A percentile compares a stretch with the other conserved stretches of the same genome.
Evolutionary conservation across 2,329 filamentous ascomycete genomes (phyloP).

Genomic region (Zymoseptoria crescenta): DNA sequence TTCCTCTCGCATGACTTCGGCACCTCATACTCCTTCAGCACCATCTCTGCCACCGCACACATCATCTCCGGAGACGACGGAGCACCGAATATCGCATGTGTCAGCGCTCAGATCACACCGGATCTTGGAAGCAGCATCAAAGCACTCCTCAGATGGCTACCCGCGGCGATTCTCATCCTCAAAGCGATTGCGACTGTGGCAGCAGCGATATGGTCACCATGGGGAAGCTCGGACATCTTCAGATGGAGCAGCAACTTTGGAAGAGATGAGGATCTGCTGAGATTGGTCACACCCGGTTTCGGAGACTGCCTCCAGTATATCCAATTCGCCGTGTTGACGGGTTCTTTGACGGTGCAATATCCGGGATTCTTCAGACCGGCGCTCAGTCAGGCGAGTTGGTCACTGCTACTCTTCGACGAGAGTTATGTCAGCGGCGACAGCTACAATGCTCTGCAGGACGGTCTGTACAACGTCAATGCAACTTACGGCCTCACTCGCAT

Average conservation of each 20-base stretch:
- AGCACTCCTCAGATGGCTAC: conserved; percentile 66
- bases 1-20: conserved; percentile 65
- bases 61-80: conserved; percentile 65
- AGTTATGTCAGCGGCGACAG: conserved; percentile 68
- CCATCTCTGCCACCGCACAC: conserved; percentile 64
- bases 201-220: conserved; percentile 83
- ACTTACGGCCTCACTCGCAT: conserved; percentile 72
- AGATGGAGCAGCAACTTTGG: conserved; percentile 98
- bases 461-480: conserved; percentile 74
- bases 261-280: conserved; percentile 80
- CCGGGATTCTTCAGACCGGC: conserved; percentile 92
- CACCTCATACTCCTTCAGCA: conserved; percentile 80
- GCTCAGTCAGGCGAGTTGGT: conserved; percentile 82
- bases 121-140: conserved; percentile 63
- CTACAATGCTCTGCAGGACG: conserved; percentile 64
- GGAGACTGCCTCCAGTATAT: conserved; percentile 96
- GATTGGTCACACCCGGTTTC: conserved; percentile 90
- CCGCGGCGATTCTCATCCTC: conserved; percentile 67
- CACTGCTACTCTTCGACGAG: conserved; percentile 83
- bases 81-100: conserved; percentile 63
- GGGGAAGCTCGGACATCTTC: conserved; percentile 85
- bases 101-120: conserved; percentile 76
- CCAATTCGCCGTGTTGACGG: conserved; percentile 82
- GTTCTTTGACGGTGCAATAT: conserved; percentile 78
- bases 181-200: conserved; percentile 76